These are phyloP conservation scores for Fomitopsis serialis DNA, from an alignment of 768 basidiomycete genomes.

Conservation along the genomic window DNA sequence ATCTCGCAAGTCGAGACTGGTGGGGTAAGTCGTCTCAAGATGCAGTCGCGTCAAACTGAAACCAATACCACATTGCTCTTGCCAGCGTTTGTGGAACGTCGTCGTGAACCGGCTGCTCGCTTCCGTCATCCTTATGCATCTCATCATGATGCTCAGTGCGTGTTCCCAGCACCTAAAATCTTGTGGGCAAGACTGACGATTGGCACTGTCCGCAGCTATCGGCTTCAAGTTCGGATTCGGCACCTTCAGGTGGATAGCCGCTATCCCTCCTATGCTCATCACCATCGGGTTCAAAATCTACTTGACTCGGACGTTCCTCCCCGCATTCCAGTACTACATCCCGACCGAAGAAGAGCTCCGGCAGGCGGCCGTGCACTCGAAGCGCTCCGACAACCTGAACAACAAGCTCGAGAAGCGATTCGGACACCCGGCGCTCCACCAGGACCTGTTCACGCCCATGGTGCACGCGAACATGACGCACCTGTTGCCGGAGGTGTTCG, in stretches of 20 bases:
- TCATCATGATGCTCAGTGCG: conserved; percentile 82
- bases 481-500: conserved; percentile 68
- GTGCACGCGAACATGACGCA: conserved; percentile 83
- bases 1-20: conserved; percentile 88
- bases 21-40: conserved; percentile 53
- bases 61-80: not conserved
- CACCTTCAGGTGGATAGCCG: conserved; percentile 74
- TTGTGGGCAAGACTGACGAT: not conserved
- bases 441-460: conserved; percentile 86
- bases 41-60: too few species aligned
- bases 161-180: conserved; percentile 5
- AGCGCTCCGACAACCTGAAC: conserved; percentile 64
- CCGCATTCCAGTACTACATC: conserved; percentile 75
- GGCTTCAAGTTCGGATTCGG: conserved; percentile 72
- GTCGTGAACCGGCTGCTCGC: conserved; percentile 82
- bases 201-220: conserved; percentile 48
- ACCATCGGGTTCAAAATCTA: conserved; percentile 82
- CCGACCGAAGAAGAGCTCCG: conserved; percentile 77
- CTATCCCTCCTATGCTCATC: conserved; percentile 82
- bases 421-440: conserved; percentile 87
- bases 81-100: conserved; percentile 90
- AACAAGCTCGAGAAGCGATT: conserved; percentile 86
- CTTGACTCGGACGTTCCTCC: conserved; percentile 61
- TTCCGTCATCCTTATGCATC: conserved; percentile 81
- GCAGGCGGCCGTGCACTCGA: conserved; percentile 69